Evolutionary conservation across 2,329 filamentous ascomycete species (phyloP).

Genomic region (Metarhizium humberi): DNA sequence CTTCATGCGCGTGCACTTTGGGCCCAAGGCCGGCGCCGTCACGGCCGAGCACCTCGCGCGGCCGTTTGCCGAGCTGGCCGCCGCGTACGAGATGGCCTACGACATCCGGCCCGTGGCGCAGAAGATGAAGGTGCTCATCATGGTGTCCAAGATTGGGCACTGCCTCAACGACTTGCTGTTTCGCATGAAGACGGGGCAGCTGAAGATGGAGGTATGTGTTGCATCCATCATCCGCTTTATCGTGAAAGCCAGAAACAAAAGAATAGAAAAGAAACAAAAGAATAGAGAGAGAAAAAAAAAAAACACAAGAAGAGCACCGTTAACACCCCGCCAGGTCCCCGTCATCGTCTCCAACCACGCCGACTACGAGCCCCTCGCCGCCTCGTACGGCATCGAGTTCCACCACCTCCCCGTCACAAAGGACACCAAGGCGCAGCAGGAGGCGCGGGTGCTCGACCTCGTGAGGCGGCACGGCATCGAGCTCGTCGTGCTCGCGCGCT

Average conservation of each 20-base stretch:
- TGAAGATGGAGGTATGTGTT: slow-evolving; percentile 50
- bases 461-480: slow-evolving; percentile 62
- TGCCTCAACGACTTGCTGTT: slow-evolving; percentile 79
- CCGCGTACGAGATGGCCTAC: slow-evolving; percentile 60
- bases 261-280: too few relatives aligned
- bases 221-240: too few relatives aligned
- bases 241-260: too few relatives aligned
- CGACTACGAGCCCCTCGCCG: slow-evolving; percentile 59
- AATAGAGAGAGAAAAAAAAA: too few relatives aligned
- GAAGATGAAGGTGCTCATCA: slow-evolving; percentile 72
- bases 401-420: slow-evolving; percentile 71
- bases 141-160: slow-evolving; percentile 85
- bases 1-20: slow-evolving; percentile 85
- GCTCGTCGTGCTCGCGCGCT: slow-evolving; percentile 71
- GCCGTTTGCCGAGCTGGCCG: slow-evolving; percentile 52
- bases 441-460: slow-evolving; percentile 60
- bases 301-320: too few relatives aligned
- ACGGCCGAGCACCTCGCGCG: slow-evolving; percentile 41
- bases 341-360: slow-evolving; percentile 77
- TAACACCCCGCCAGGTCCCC: slow-evolving; percentile 33
- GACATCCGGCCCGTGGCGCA: slow-evolving; percentile 57
- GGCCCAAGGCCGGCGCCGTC: slow-evolving; percentile 37
- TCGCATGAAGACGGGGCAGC: slow-evolving; percentile 64
- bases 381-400: slow-evolving; percentile 69
- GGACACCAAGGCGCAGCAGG: slow-evolving; percentile 69